These are phyloP conservation scores for Helenozyma baotianmanensis DNA, from an alignment of 805 yeast species.

Conservation along the genomic window DNA sequence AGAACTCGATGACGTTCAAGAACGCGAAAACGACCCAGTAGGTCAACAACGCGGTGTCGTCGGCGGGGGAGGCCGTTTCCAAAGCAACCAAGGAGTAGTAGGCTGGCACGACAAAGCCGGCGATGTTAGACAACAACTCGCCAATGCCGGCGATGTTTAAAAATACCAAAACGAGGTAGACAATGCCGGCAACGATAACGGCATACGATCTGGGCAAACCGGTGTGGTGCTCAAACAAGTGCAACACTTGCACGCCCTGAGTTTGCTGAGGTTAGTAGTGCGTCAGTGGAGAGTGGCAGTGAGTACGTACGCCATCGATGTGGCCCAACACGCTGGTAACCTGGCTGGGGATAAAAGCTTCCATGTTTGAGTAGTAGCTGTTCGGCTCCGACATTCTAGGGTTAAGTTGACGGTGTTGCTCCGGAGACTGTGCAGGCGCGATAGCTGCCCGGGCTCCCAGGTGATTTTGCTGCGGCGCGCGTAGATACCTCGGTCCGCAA, in stretches of 20 bases:
- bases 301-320: slow-evolving; percentile 42
- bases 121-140: slow-evolving; percentile 85
- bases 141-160: slow-evolving; percentile 94
- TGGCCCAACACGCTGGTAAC: slow-evolving; percentile 43
- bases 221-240: slow-evolving; percentile 38
- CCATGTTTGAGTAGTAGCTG: no score
- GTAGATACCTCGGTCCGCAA: no score
- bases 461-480: no score
- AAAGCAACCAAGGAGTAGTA: slow-evolving; percentile 83
- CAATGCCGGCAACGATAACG: slow-evolving; percentile 56
- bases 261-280: slow-evolving; percentile 24
- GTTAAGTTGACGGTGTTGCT: no score
- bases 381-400: no score
- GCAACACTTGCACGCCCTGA: slow-evolving; percentile 25
- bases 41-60: slow-evolving; percentile 85
- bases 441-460: no score
- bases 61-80: slow-evolving; percentile 60
- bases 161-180: slow-evolving; percentile 76
- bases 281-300: neutral
- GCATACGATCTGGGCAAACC: slow-evolving; percentile 82
- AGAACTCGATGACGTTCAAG: slow-evolving; percentile 87
- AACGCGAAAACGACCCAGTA: slow-evolving; percentile 99
- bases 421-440: no score
- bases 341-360: slow-evolving; percentile 19
- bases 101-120: slow-evolving; percentile 87